A percentile compares a stretch with the other conserved stretches of the same genome.
phyloP scores from a whole-genome alignment of 1,284 basidiomycete genomes.

The Naganishia cerealis region DNA sequence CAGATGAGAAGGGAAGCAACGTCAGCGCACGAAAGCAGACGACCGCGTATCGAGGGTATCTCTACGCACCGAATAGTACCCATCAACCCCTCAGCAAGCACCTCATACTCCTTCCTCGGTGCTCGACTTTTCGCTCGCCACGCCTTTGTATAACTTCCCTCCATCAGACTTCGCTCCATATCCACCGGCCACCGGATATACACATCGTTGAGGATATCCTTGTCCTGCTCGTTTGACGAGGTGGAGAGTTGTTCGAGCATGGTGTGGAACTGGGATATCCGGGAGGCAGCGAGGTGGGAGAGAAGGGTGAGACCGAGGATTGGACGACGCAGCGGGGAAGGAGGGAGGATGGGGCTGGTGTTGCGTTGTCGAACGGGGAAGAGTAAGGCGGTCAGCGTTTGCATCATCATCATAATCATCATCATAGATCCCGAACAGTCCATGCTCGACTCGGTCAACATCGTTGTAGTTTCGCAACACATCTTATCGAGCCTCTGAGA shows the following conservation, averaged over 20 bases:
- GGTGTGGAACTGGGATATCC: slow-evolving; percentile 98
- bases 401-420: background rate
- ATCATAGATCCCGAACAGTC: background rate
- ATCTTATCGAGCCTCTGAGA: background rate
- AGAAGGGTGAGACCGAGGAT: slow-evolving; percentile 92
- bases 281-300: slow-evolving; percentile 89
- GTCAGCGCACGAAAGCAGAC: background rate
- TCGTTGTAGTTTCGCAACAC: too few relatives aligned
- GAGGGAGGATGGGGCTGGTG: slow-evolving; percentile 68
- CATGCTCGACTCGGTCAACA: too few relatives aligned
- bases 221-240: slow-evolving; percentile 59
- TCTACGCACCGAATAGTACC: slow-evolving; percentile 49
- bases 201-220: slow-evolving; percentile 68
- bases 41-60: background rate
- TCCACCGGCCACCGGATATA: slow-evolving; percentile 84
- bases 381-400: background rate
- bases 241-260: slow-evolving; percentile 82
- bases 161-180: slow-evolving; percentile 96
- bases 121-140: slow-evolving; percentile 89
- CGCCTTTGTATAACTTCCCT: slow-evolving; percentile 95
- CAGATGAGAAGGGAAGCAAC: background rate
- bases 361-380: background rate
- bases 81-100: slow-evolving; percentile 51
- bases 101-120: slow-evolving; percentile 52
- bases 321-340: slow-evolving; percentile 80